Percentiles rank a stretch among this genome's conserved stretches.
These are phyloP conservation scores for Lachnellula willkommii DNA, from an alignment of 2,329 filamentous ascomycete species.

Conservation along the genomic window DNA sequence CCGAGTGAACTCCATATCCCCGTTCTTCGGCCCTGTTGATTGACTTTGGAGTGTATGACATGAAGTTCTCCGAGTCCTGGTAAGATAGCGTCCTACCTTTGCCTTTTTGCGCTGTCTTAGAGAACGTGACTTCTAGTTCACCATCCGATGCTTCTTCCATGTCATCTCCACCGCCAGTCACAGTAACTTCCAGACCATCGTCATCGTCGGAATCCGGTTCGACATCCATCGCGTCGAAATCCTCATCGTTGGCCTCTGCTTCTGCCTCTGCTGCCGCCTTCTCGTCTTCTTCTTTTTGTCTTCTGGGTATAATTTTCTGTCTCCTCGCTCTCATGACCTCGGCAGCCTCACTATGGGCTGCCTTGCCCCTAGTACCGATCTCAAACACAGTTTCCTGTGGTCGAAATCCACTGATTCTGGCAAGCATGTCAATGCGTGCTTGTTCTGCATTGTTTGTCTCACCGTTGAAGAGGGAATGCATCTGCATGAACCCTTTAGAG, in stretches of 20 bases:
- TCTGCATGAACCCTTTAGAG: slow-evolving; percentile 63
- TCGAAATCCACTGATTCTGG: slow-evolving; percentile 79
- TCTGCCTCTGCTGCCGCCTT: slow-evolving; percentile 33
- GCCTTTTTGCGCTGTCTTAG: slow-evolving; percentile 48
- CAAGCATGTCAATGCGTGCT: slow-evolving; percentile 79
- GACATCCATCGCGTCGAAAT: slow-evolving; percentile 21
- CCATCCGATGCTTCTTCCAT: slow-evolving; percentile 56
- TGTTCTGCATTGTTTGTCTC: slow-evolving; percentile 60
- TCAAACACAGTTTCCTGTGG: slow-evolving; percentile 97
- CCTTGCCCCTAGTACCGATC: slow-evolving; percentile 68
- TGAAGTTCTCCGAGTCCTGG: slow-evolving; percentile 87
- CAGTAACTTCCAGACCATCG: slow-evolving; percentile 33
- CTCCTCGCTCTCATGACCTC: slow-evolving; percentile 71
- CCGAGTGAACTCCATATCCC: slow-evolving; percentile 87
- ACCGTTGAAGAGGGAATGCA: slow-evolving; percentile 76
- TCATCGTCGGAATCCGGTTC: slow-evolving; percentile 32
- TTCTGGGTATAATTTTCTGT: slow-evolving; percentile 59
- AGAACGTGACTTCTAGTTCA: slow-evolving; percentile 66
- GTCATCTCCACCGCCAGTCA: slow-evolving; percentile 35
- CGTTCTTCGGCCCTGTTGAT: slow-evolving; percentile 81
- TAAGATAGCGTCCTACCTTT: slow-evolving; percentile 59
- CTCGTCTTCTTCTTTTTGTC: slow-evolving; percentile 36
- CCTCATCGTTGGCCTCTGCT: slow-evolving; percentile 21
- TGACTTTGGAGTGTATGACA: slow-evolving; percentile 85
- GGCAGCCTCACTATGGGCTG: slow-evolving; percentile 56